Conservation (phyloP, 495 filamentous ascomycete genomes). For the Sabuloglossum arenarium region DNA sequence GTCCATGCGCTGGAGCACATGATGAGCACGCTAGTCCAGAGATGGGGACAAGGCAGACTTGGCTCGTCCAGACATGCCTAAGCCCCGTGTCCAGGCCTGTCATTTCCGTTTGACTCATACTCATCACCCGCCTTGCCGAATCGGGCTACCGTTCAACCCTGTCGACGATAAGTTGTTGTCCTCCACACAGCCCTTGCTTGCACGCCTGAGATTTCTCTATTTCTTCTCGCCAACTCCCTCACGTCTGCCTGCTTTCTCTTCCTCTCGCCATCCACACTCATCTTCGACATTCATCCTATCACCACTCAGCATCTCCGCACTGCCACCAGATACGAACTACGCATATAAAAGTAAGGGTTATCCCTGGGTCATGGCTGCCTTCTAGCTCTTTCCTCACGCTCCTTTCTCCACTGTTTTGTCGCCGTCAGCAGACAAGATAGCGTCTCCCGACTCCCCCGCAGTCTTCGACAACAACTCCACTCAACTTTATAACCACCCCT, state of each 20-base stretch:
- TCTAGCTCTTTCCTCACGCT: not conserved
- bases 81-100: not conserved
- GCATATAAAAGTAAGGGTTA: not conserved
- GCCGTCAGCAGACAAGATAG: conserved; percentile 1
- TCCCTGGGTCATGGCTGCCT: not conserved
- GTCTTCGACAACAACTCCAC: not conserved
- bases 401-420: not conserved
- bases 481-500: not conserved
- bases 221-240: not conserved
- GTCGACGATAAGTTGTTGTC: too few relatives aligned
- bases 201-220: not conserved
- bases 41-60: too few relatives aligned
- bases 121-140: not conserved
- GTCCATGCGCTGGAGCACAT: too few relatives aligned
- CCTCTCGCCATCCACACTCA: not conserved
- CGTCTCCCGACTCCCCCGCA: not conserved
- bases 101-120: not conserved
- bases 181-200: not conserved
- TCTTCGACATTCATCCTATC: not conserved
- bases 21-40: too few relatives aligned
- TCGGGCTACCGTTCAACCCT: not conserved
- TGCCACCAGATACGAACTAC: not conserved
- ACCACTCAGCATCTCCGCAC: not conserved
- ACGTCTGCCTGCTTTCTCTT: not conserved
- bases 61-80: not conserved